Percentiles rank a stretch among this genome's conserved stretches.
phyloP scores from a whole-genome alignment of 257 asterid genomes.

The Nicotiana sylvestris region DNA sequence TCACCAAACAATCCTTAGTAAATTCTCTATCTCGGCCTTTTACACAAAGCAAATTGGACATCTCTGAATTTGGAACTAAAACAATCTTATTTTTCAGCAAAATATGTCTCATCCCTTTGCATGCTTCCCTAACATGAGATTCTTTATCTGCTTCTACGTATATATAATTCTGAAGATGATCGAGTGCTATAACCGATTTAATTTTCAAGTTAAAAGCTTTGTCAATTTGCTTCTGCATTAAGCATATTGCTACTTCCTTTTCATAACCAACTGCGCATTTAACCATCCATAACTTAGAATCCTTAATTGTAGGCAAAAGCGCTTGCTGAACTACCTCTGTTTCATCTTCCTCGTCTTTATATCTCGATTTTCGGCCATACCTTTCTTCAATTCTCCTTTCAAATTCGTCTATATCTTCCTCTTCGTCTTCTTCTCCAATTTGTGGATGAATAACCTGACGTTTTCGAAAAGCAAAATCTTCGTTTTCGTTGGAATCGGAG shows the following conservation, averaged over 20 bases:
- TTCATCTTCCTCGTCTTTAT: neutral
- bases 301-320: neutral
- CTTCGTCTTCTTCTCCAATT: neutral
- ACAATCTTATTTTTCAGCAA: slow-evolving; percentile 45
- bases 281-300: neutral
- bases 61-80: slow-evolving; percentile 90
- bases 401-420: slow-evolving; percentile 11
- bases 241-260: slow-evolving; percentile 4
- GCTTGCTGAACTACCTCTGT: neutral
- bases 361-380: neutral
- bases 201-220: neutral
- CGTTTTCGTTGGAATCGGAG: neutral
- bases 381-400: slow-evolving; percentile 11
- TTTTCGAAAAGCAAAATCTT: neutral
- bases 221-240: slow-evolving; percentile 13
- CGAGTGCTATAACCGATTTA: neutral
- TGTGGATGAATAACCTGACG: neutral
- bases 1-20: slow-evolving; percentile 79
- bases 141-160: slow-evolving; percentile 19
- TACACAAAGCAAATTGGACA: slow-evolving; percentile 84
- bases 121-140: slow-evolving; percentile 14
- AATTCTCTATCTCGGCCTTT: slow-evolving; percentile 79
- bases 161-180: slow-evolving; percentile 10
- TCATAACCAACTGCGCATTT: neutral
- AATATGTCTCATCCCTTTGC: slow-evolving; percentile 76